Evolutionary conservation across 352 stramenopile genomes (phyloP), one percentile per base, ranked within the genome.

Genomic region (Globisporangium perplexum): DNA sequence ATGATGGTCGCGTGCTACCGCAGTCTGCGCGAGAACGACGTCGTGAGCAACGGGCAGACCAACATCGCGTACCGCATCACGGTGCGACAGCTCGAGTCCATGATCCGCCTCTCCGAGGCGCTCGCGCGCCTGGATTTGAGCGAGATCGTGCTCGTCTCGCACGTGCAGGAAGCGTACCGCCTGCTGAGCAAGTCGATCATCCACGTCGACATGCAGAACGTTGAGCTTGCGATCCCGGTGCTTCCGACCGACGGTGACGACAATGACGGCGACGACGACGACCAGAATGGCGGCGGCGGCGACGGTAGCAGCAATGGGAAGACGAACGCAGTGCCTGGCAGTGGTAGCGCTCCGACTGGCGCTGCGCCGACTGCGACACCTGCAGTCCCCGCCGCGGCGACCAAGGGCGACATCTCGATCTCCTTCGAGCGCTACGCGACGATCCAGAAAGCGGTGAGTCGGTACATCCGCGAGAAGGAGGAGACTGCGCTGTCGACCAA

Each of bases 41-140:
- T 95, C 11, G 83, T 89, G 26, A 93, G 86, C 69, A 92, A 93
- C 55, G 93, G 92, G 1, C 79, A 97, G 52, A 96, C 78, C 50
- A 95, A 97, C 53, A 98, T 97, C 35, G 95, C 97, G 10, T 99
- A 99, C 67, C 90, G 97, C 24, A 99, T 99, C 57, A 99, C 97
- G 0, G 96, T 99, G 44, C 94, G 97, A 24, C 97, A 99, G 74
- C 84, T 99, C 20, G 97, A 99, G 71, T 98, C 93, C 4, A 96
- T 99, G 83, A 97, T 99, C 63, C 93, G 97, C 0, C 77, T 99
- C 30, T 97, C 93, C 0, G 96, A 99, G 71, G 96, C 91, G 18
- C 71, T 99, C 33, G 96, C 97, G 17, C 66, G 96, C 47, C 69
- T 99, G 22, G 94, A 99, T 66, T 84, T 98, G 46, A 96, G 95